Percentiles rank a stretch among this genome's conserved stretches.
These are phyloP conservation scores for Nicotiana benthamiana DNA, from an alignment of 257 asterid genomes.

Conservation along the genomic window DNA sequence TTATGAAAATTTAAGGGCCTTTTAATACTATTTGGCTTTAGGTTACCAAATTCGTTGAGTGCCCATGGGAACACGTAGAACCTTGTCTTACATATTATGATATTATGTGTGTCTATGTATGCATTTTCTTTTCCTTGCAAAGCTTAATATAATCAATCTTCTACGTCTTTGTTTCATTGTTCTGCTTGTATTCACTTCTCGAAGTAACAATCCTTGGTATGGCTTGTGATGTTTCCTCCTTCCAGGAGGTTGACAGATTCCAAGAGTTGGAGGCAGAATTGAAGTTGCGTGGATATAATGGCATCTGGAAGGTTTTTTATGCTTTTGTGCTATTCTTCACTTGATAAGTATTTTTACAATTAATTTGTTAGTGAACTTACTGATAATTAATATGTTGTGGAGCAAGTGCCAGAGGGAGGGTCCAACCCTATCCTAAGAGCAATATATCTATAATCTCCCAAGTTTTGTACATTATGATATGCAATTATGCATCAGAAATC, in stretches of 20 bases:
- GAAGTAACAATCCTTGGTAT: background rate
- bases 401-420: background rate
- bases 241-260: conserved; percentile 94
- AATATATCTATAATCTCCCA: background rate
- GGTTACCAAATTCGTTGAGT: too few relatives aligned
- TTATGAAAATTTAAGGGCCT: too few relatives aligned
- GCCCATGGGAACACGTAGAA: too few relatives aligned
- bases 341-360: background rate
- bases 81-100: background rate
- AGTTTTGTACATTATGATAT: background rate
- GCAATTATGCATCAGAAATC: background rate
- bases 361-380: background rate
- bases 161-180: background rate
- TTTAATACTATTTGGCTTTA: too few relatives aligned
- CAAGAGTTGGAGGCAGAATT: conserved; percentile 70
- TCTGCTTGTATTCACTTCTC: background rate
- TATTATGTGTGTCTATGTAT: background rate
- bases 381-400: background rate
- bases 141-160: background rate
- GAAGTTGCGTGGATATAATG: conserved; percentile 66
- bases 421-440: background rate
- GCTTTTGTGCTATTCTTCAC: conserved; percentile 15
- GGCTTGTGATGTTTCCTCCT: conserved; percentile 6
- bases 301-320: conserved; percentile 85
- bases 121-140: background rate